These are phyloP conservation scores for Metschnikowia shivogae DNA, from an alignment of 805 yeast genomes.

Conservation along the genomic window DNA sequence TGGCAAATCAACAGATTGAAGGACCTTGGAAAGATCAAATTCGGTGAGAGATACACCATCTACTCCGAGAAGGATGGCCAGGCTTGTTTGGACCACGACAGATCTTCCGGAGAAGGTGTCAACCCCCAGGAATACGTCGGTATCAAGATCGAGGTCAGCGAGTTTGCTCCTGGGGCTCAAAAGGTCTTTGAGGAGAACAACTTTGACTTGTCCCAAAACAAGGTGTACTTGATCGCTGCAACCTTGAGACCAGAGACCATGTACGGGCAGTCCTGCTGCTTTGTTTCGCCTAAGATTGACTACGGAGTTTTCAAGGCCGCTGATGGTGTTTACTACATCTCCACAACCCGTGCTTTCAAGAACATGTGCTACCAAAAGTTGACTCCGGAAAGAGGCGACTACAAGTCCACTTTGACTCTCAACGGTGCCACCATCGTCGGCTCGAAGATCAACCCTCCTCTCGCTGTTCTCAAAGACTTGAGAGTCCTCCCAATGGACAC, in stretches of 20 bases:
- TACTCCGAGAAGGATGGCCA: slow-evolving; percentile 98
- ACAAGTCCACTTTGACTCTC: slow-evolving; percentile 53
- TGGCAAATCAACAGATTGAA: slow-evolving; percentile 94
- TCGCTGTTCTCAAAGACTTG: slow-evolving; percentile 63
- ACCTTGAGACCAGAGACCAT: slow-evolving; percentile 98
- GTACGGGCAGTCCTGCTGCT: slow-evolving; percentile 98
- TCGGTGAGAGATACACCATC: slow-evolving; percentile 96
- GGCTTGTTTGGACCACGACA: slow-evolving; percentile 99
- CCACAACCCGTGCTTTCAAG: slow-evolving; percentile 93
- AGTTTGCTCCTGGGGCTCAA: slow-evolving; percentile 55
- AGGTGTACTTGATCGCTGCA: slow-evolving; percentile 85
- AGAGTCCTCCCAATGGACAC: slow-evolving; percentile 97
- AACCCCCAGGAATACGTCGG: slow-evolving; percentile 95
- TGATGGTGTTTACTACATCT: slow-evolving; percentile 65
- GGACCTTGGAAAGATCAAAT: slow-evolving; percentile 86
- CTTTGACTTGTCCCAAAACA: slow-evolving; percentile 50
- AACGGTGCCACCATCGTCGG: slow-evolving; percentile 79
- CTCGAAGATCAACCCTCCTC: slow-evolving; percentile 80
- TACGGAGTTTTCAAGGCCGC: slow-evolving; percentile 92
- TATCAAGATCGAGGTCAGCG: slow-evolving; percentile 73
- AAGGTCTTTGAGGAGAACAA: slow-evolving; percentile 48
- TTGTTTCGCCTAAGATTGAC: slow-evolving; percentile 89
- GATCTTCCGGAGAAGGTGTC: slow-evolving; percentile 95
- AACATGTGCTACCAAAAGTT: slow-evolving; percentile 95
- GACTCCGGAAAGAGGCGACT: slow-evolving; percentile 83